Evolutionary conservation across 2,329 filamentous ascomycete genomes (phyloP).

Genomic region (Bipolaris gigantea): DNA sequence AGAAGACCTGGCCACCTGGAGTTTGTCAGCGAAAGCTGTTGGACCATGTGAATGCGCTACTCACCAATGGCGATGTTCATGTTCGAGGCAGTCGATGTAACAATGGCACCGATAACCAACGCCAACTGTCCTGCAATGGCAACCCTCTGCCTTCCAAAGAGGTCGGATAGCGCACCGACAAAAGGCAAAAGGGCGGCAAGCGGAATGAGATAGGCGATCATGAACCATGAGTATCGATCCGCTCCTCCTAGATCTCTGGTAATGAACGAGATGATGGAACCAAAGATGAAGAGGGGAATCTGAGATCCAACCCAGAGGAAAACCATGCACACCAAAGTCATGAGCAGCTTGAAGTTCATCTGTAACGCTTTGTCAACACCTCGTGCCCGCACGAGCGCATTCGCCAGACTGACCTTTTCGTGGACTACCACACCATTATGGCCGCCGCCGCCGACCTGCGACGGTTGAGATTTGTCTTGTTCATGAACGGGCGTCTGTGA

Average conservation of each 20-base stretch:
- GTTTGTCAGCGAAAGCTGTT: neutral
- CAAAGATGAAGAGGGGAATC: conserved; percentile 57
- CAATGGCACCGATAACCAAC: conserved; percentile 44
- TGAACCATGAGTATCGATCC: conserved; percentile 62
- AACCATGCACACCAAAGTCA: conserved; percentile 61
- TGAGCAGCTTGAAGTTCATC: conserved; percentile 50
- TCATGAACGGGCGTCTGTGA: conserved; percentile 23
- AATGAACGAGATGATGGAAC: conserved; percentile 52
- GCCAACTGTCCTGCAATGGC: conserved; percentile 36
- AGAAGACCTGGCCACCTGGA: conserved; percentile 50
- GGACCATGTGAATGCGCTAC: neutral
- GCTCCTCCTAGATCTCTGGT: conserved; percentile 63
- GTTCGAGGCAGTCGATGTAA: conserved; percentile 31
- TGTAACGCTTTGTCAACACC: conserved; percentile 3
- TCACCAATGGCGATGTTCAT: conserved; percentile 40
- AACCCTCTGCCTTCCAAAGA: conserved; percentile 39
- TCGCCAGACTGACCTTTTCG: conserved; percentile 20
- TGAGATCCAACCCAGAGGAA: conserved; percentile 65
- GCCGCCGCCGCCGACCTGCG: conserved; percentile 13
- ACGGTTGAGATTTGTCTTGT: conserved; percentile 21
- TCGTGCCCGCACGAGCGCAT: too few species aligned
- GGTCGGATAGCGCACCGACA: conserved; percentile 55
- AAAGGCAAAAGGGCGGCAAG: conserved; percentile 63
- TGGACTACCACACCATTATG: conserved; percentile 27
- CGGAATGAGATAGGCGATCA: conserved; percentile 57